Percentiles rank a stretch among this genome's conserved stretches.
Evolutionary conservation across 1,284 basidiomycete genomes (phyloP).

Genomic region (Ceratobasidium sp.): DNA sequence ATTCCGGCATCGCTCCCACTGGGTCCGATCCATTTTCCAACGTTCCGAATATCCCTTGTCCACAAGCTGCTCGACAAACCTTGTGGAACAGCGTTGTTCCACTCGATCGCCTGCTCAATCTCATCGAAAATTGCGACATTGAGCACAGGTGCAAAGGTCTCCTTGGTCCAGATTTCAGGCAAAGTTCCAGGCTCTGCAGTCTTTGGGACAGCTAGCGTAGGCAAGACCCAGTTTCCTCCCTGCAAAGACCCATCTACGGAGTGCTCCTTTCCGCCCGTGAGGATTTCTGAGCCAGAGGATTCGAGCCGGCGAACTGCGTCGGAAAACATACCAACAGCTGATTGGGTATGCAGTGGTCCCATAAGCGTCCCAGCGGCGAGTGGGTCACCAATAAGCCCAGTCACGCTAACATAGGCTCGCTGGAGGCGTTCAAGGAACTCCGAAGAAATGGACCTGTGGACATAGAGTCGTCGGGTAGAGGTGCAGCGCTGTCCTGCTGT

Average conservation of each 20-base stretch:
- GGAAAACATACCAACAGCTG: constrained; percentile 74
- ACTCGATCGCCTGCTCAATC: constrained; percentile 87
- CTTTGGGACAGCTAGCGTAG: constrained; percentile 81
- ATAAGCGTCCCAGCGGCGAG: constrained; percentile 77
- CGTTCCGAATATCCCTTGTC: constrained; percentile 82
- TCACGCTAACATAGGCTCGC: constrained; percentile 73
- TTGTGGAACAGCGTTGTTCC: constrained; percentile 94
- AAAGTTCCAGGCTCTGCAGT: constrained; percentile 62
- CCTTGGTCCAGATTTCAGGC: constrained; percentile 75
- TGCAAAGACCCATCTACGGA: constrained; percentile 53
- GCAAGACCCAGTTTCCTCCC: constrained; percentile 87
- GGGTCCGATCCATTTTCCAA: constrained; percentile 93
- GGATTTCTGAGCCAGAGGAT: constrained; percentile 75
- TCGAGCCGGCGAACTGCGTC: constrained; percentile 72
- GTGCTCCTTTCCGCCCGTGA: constrained; percentile 73
- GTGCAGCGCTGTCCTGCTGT: constrained; percentile 97
- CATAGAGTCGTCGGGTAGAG: constrained; percentile 87
- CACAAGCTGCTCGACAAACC: constrained; percentile 90
- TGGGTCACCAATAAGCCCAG: constrained; percentile 77
- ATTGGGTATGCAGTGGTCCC: constrained; percentile 83
- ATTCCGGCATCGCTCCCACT: constrained; percentile 87
- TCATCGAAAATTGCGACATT: constrained; percentile 91
- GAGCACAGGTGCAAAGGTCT: constrained; percentile 88
- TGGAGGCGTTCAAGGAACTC: constrained; percentile 80
- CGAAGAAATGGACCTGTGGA: constrained; percentile 82